Evolutionary conservation across 129 eudicot species (phyloP), one percentile per base, ranked within the genome.

Genomic region (Chrysanthemum makinoi): DNA sequence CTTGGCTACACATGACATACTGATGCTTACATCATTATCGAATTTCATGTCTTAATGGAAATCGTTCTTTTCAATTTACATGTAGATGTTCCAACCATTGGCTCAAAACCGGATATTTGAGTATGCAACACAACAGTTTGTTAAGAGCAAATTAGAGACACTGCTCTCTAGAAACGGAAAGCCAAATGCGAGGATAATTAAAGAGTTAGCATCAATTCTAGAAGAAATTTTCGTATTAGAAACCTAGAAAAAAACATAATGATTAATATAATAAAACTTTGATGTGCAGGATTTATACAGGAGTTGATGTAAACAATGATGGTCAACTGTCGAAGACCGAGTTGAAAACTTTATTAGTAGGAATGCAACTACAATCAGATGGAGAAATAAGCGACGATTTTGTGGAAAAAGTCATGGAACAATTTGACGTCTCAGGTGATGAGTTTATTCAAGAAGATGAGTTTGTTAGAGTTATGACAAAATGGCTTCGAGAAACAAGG

Each of bases 51-150:
- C 66, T 28, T 9, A 28, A 61, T 10, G 16, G 24, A 52, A 15
- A 15, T 52, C n/a, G 57, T 4, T 17, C 61, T 56, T 16, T 61
- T 61, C 33, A 61, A 60, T 61, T 28, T 20, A 62, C 47, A n/a
- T 70, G 78, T 72, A 88, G 91, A 66, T 81, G 33, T 89, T 89
- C 75, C 82, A 83, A 69, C 96, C 96, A 52, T 86, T 89, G 96
- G 66, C 83, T 53, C 89, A 86, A 73, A 79, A 74, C 55, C 75
- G 96, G 52, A 73, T 54, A 65, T 73, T 83, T 19, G 87, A 70
- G 52, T 88, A 72, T 68, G 70, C 81, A 83, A 77, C 79, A 69
- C 80, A 74, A 54, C 79, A 74, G 6, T 81, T 83, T 71, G 88
- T 80, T 39, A 76, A 79, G 74, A 83, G 76, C 84, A 85, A 73